Conservation (phyloP, 2,329 filamentous ascomycete species). For the Dichotomopilus funicola region DNA sequence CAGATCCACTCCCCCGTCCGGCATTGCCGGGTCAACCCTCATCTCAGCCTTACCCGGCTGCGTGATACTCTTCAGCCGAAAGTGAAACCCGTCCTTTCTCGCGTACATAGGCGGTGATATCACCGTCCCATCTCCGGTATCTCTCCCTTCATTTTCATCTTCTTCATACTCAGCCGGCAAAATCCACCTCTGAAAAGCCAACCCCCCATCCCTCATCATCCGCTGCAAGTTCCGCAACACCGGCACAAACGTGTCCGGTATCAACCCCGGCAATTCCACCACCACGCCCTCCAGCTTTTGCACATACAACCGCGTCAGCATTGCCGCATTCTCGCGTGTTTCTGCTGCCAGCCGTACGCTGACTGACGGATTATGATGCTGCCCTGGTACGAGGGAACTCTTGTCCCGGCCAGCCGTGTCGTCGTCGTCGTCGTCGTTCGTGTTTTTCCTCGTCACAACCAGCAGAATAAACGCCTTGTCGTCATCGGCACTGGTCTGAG, state of each 20-base stretch:
- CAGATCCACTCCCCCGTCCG: not conserved
- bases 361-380: not conserved
- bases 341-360: constrained; percentile 5
- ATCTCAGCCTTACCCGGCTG: not conserved
- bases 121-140: not conserved
- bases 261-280: constrained; percentile 12
- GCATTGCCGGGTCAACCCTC: not conserved
- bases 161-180: not conserved
- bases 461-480: constrained; percentile 15
- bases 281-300: constrained; percentile 7
- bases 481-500: constrained; percentile 1
- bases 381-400: constrained; percentile 7
- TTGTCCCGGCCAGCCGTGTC: not conserved
- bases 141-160: not conserved
- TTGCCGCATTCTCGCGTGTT: not conserved
- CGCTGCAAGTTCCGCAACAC: constrained; percentile 14
- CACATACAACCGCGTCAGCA: constrained; percentile 8
- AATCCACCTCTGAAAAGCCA: constrained; percentile 14
- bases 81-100: constrained; percentile 8
- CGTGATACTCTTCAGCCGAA: constrained; percentile 1
- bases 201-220: constrained; percentile 8
- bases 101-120: not conserved
- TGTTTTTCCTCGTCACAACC: constrained; percentile 14
- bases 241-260: constrained; percentile 15
- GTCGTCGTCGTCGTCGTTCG: constrained; percentile 1